Conservation (phyloP, 2,329 filamentous ascomycete genomes). For the Cladophialophora yegresii region DNA sequence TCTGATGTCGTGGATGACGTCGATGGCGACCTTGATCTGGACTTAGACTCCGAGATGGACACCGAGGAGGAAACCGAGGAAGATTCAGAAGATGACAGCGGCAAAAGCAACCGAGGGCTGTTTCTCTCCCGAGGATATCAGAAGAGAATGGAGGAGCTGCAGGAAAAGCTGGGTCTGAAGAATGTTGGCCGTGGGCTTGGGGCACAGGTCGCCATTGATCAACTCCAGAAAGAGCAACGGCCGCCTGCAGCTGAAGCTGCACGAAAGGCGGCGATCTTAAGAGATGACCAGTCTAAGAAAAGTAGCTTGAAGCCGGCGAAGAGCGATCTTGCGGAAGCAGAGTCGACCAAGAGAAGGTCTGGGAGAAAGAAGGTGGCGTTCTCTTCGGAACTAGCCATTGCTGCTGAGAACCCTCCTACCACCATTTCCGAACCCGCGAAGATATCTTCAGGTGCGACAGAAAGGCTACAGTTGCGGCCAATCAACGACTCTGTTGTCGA, state of each 20-base stretch:
- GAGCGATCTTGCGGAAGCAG: conserved; percentile 7
- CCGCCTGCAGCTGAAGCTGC: conserved; percentile 37
- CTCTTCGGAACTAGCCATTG: conserved; percentile 71
- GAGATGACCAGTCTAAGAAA: conserved; percentile 26
- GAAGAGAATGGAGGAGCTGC: conserved; percentile 84
- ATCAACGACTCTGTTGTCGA: conserved; percentile 51
- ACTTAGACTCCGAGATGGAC: conserved; percentile 39
- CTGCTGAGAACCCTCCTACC: conserved; percentile 41
- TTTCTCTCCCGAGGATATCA: conserved; percentile 55
- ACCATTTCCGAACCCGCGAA: conserved; percentile 25
- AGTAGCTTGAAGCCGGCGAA: conserved; percentile 22
- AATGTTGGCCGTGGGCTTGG: conserved; percentile 57
- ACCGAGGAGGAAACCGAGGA: conserved; percentile 59
- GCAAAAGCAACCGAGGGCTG: conserved; percentile 64
- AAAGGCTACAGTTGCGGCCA: conserved; percentile 26
- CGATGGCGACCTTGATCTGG: conserved; percentile 53
- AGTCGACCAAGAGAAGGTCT: conserved; percentile 37
- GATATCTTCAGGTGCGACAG: not conserved
- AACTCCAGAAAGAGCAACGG: conserved; percentile 11
- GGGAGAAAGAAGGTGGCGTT: conserved; percentile 78
- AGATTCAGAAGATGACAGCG: conserved; percentile 73
- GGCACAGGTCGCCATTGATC: conserved; percentile 12
- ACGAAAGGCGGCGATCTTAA: conserved; percentile 33
- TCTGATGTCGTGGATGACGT: conserved; percentile 53
- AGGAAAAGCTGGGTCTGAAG: conserved; percentile 69